A percentile compares a stretch with the other conserved stretches of the same genome.
Evolutionary conservation across 345 rosid genomes (phyloP).

Genomic region (Mallotus nudiflorus): DNA sequence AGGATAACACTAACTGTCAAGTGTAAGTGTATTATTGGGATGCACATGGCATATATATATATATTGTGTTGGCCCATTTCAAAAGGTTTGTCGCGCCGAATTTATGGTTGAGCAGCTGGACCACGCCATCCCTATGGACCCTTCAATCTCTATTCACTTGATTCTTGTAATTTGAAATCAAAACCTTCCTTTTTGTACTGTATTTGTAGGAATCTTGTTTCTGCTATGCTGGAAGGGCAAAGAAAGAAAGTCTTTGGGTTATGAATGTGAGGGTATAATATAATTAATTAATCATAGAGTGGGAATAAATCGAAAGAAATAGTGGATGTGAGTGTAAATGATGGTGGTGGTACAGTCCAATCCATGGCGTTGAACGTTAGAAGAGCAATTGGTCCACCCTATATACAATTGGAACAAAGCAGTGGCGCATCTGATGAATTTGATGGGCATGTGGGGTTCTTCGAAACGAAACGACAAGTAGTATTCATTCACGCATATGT

Average conservation of each 20-base stretch:
- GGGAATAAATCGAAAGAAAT: too few relatives aligned
- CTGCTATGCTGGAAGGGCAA: too few relatives aligned
- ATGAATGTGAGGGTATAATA: too few relatives aligned
- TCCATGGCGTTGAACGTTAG: neutral
- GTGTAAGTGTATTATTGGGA: slow-evolving; percentile 11
- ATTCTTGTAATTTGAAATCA: too few relatives aligned
- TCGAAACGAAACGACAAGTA: too few relatives aligned
- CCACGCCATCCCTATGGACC: slow-evolving; percentile 18
- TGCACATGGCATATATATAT: slow-evolving; percentile 28
- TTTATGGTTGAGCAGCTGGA: slow-evolving; percentile 34
- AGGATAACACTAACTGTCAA: neutral
- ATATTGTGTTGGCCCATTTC: slow-evolving; percentile 11
- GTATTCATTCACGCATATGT: too few relatives aligned
- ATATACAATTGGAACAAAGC: neutral
- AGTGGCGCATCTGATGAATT: neutral
- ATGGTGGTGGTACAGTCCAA: too few relatives aligned
- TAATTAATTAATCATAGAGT: too few relatives aligned
- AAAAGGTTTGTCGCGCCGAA: slow-evolving; percentile 6
- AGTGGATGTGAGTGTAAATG: too few relatives aligned
- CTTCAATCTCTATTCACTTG: too few relatives aligned
- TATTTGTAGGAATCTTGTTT: neutral
- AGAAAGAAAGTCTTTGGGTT: too few relatives aligned
- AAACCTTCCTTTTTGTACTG: neutral
- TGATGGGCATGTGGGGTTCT: slow-evolving; percentile 12
- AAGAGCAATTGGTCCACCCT: neutral